Evolutionary conservation across 441 rosid genomes (phyloP).

Genomic region (Populus hybrid): DNA sequence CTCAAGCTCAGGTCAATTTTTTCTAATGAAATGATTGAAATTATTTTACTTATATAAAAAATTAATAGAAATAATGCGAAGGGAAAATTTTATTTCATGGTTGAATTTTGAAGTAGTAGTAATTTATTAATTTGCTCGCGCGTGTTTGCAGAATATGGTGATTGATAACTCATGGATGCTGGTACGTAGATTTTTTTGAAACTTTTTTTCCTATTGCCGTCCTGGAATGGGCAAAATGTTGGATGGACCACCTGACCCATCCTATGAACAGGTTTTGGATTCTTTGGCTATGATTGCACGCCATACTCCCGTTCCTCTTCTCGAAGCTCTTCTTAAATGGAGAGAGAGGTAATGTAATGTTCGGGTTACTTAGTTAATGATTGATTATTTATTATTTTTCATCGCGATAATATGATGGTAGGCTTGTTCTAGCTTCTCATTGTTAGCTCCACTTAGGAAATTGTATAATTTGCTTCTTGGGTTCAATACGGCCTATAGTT

Average conservation of each 20-base stretch:
- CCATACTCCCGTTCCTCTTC: conserved; percentile 97
- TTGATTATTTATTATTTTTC: neutral
- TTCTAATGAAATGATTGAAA: neutral
- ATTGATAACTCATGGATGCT: neutral
- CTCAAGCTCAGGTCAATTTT: conserved; percentile 87
- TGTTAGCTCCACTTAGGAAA: too few relatives aligned
- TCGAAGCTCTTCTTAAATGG: conserved; percentile 97
- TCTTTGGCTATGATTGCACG: conserved; percentile 98
- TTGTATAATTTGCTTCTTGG: too few relatives aligned
- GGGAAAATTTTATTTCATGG: neutral
- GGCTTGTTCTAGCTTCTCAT: neutral
- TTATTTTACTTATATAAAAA: neutral
- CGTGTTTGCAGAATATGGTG: neutral
- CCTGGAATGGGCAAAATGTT: neutral
- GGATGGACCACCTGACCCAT: conserved; percentile 87
- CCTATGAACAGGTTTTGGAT: conserved; percentile 96
- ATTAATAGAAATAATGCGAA: neutral
- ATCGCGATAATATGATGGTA: neutral
- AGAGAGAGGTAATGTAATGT: conserved; percentile 59
- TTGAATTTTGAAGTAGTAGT: neutral
- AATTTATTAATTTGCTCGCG: neutral
- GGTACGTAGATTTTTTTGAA: neutral
- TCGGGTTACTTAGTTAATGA: neutral
- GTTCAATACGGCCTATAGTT: too few relatives aligned
- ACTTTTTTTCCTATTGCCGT: neutral